Base-by-base conservation (phyloP, 106 monocot species). In the Ottelia alismoides region DNA sequence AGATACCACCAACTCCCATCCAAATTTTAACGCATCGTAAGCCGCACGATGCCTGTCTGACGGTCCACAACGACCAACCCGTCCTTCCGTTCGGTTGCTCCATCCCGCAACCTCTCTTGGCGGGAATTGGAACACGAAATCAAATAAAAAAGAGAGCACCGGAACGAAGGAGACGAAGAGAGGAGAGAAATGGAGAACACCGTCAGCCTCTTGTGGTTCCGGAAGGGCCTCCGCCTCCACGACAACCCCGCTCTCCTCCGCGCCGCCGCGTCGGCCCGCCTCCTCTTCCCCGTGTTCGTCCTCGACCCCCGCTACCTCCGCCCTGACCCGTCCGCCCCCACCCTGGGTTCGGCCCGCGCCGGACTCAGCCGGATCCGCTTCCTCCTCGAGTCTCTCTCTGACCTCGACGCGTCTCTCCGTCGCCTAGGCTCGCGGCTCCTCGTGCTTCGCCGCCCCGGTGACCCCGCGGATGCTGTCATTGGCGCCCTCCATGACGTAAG, bases 201-300 rank as follows among this genome's bases (percentile, higher is more conserved):
- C n/a, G n/a, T n/a, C n/a, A n/a, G n/a, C n/a, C n/a, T n/a, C n/a
- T n/a, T 92, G 31, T 92, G 92, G 92, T 92, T 92, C 61, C 67
- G 92, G 6, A 92, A 92, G 64, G 92, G 92, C 1, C 67, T 92
- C 16, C 66, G 92, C 45, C 74, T 92, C 64, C 92, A 92, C 74
- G 92, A 92, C 67, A 92, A 92, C 65, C 92, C 92, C 1, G 92
- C 87, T 30, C 76, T 92, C 51, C 78, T 79, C 25, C 64, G 25
- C 45, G 92, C 92, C 18, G 27, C 53, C 16, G 45, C 57, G 12
- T 47, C 67, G 11, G 61, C 48, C 47, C 64, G 50, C 56, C 66
- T 79, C 11, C 72, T 92, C 11, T 87, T 67, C 74, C 92, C 92
- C 10, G 79, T 92, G 19, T 92, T 92, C 70, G 92, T 92, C 23